These are phyloP conservation scores for Candida freyschussii DNA, from an alignment of 1,139 yeast species.

Conservation along the genomic window DNA sequence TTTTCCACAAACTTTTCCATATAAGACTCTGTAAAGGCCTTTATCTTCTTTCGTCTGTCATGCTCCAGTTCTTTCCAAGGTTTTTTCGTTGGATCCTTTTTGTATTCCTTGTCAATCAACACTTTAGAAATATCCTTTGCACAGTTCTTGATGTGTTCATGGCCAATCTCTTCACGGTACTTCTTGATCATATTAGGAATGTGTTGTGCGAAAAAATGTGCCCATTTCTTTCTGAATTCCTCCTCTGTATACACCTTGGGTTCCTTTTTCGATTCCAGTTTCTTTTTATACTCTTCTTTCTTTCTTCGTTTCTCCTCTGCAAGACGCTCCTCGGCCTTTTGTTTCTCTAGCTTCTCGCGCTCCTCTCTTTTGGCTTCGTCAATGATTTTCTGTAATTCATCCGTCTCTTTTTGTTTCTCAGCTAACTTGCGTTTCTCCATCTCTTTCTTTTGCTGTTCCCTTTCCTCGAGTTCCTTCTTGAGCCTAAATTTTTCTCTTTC, in stretches of 20 bases:
- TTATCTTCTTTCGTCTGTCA: slow-evolving; percentile 65
- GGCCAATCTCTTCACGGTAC: slow-evolving; percentile 62
- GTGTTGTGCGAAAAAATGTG: slow-evolving; percentile 58
- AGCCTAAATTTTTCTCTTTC: slow-evolving; percentile 2
- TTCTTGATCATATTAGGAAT: slow-evolving; percentile 77
- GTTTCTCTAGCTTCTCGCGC: slow-evolving; percentile 14
- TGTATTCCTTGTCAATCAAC: slow-evolving; percentile 61
- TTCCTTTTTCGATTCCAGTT: slow-evolving; percentile 17
- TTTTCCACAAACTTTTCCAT: slow-evolving; percentile 72
- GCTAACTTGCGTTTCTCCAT: slow-evolving; percentile 3
- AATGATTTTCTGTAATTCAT: slow-evolving; percentile 14
- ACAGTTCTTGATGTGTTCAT: slow-evolving; percentile 69
- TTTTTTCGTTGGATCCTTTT: slow-evolving; percentile 31
- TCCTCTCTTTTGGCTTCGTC: slow-evolving; percentile 20
- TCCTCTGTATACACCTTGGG: slow-evolving; percentile 7
- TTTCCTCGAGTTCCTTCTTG: slow-evolving; percentile 6
- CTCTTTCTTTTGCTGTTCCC: slow-evolving; percentile 8
- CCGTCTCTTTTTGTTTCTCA: slow-evolving; percentile 6
- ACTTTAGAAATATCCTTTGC: slow-evolving; percentile 70
- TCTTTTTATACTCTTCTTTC: slow-evolving; percentile 27
- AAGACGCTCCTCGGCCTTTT: slow-evolving; percentile 22
- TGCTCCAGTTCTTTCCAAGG: slow-evolving; percentile 53
- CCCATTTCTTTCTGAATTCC: slow-evolving; percentile 46
- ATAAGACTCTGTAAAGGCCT: slow-evolving; percentile 56
- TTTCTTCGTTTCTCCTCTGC: slow-evolving; percentile 26